These are phyloP conservation scores for Xylaria sp. DNA, from an alignment of 2,329 filamentous ascomycete genomes.

Conservation along the genomic window DNA sequence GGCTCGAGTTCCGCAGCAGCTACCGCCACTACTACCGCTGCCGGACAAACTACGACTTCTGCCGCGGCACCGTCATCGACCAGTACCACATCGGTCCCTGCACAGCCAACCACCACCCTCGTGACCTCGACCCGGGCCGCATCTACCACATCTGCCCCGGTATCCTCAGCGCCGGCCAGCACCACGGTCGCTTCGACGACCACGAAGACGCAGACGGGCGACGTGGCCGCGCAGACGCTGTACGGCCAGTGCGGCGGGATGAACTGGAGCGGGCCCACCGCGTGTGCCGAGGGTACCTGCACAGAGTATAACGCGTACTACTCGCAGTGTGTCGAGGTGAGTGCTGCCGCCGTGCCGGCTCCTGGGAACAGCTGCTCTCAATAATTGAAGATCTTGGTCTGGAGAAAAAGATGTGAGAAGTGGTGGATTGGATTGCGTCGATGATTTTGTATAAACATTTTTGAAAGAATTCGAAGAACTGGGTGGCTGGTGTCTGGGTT, in stretches of 20 bases:
- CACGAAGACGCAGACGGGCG: constrained; percentile 29
- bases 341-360: neutral
- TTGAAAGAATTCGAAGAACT: too few species aligned
- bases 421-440: too few species aligned
- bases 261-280: constrained; percentile 52
- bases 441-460: too few species aligned
- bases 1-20: constrained; percentile 10
- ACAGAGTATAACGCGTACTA: constrained; percentile 56
- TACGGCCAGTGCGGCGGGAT: constrained; percentile 59
- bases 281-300: constrained; percentile 55
- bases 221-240: constrained; percentile 35
- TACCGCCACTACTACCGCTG: constrained; percentile 12
- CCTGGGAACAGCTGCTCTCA: constrained; percentile 5
- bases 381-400: neutral
- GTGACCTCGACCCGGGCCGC: constrained; percentile 27
- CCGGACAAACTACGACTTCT: constrained; percentile 11
- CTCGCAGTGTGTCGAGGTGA: constrained; percentile 52
- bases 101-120: constrained; percentile 29
- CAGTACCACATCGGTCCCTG: constrained; percentile 7
- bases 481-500: neutral
- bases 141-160: constrained; percentile 25
- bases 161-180: constrained; percentile 12
- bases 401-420: too few species aligned
- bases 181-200: constrained; percentile 17
- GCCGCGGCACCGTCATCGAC: neutral